Percentiles rank a stretch among this genome's conserved stretches.
These are phyloP conservation scores for Trichoderma koningii DNA, from an alignment of 2,329 filamentous ascomycete genomes.

Conservation along the genomic window DNA sequence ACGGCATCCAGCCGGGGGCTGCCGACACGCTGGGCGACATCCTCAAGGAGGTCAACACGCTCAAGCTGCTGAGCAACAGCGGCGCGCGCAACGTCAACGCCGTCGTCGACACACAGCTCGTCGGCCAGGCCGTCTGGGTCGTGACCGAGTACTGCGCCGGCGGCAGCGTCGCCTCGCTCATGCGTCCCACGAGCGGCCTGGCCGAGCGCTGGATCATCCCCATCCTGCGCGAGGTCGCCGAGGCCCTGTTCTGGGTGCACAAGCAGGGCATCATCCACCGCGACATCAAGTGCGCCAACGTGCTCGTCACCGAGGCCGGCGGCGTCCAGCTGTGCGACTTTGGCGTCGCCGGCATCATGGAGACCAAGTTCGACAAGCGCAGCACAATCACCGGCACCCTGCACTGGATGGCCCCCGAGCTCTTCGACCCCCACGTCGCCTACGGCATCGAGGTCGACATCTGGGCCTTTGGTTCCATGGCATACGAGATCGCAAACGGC, in stretches of 20 bases:
- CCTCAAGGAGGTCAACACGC: constrained; percentile 62
- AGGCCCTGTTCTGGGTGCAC: constrained; percentile 67
- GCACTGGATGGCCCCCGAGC: constrained; percentile 69
- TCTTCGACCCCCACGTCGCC: constrained; percentile 54
- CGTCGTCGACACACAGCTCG: constrained; percentile 73
- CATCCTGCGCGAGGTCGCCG: constrained; percentile 64
- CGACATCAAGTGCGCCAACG: constrained; percentile 75
- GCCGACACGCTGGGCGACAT: constrained; percentile 64
- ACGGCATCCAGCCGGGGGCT: constrained; percentile 59
- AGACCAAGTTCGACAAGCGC: constrained; percentile 62
- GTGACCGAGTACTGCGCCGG: constrained; percentile 83
- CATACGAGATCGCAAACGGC: constrained; percentile 68
- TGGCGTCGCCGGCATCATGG: constrained; percentile 56
- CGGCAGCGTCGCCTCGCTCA: constrained; percentile 73
- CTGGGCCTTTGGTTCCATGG: constrained; percentile 69
- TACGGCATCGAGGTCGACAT: constrained; percentile 64
- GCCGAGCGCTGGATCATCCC: constrained; percentile 71
- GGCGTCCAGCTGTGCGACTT: constrained; percentile 73
- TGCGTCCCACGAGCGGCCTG: constrained; percentile 67
- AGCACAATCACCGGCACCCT: constrained; percentile 68
- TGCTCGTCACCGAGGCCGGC: constrained; percentile 74
- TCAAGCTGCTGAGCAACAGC: constrained; percentile 71
- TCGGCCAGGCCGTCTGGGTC: constrained; percentile 81
- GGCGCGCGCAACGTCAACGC: constrained; percentile 77
- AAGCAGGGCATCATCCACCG: constrained; percentile 68